These are phyloP conservation scores for Cornus controversa DNA, from an alignment of 148 eudicot species.

Conservation along the genomic window DNA sequence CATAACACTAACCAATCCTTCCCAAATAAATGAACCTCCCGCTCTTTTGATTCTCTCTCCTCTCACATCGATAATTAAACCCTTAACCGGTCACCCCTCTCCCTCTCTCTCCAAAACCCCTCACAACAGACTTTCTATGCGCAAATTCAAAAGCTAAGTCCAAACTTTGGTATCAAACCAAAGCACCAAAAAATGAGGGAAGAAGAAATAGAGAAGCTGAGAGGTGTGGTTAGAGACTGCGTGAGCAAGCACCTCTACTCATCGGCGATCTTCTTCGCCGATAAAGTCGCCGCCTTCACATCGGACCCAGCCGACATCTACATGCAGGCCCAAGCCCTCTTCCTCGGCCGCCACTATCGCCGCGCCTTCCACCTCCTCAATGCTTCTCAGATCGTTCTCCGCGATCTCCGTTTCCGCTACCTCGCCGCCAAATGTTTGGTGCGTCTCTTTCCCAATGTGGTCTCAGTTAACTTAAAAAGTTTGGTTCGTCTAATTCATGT, in stretches of 20 bases:
- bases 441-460: conserved; percentile 5
- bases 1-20: neutral
- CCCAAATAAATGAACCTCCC: neutral
- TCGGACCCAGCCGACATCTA: conserved; percentile 83
- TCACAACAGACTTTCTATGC: too few species aligned
- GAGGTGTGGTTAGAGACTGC: conserved; percentile 87
- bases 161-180: neutral
- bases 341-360: conserved; percentile 90
- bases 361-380: conserved; percentile 94
- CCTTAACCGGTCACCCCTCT: neutral
- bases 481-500: neutral
- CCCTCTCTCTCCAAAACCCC: neutral
- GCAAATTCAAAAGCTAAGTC: too few species aligned
- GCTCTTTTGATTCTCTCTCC: neutral
- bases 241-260: conserved; percentile 95
- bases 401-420: conserved; percentile 93
- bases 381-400: conserved; percentile 80
- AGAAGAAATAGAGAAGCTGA: conserved; percentile 79
- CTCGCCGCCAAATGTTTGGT: conserved; percentile 98
- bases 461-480: neutral
- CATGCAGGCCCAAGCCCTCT: conserved; percentile 95
- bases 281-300: conserved; percentile 86
- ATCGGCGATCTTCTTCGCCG: conserved; percentile 92
- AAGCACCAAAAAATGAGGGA: conserved; percentile 52
- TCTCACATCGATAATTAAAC: neutral